Percentiles rank a stretch among this genome's conserved stretches.
These are phyloP conservation scores for Theobroma grandiflorum DNA, from an alignment of 441 rosid genomes.

Conservation along the genomic window DNA sequence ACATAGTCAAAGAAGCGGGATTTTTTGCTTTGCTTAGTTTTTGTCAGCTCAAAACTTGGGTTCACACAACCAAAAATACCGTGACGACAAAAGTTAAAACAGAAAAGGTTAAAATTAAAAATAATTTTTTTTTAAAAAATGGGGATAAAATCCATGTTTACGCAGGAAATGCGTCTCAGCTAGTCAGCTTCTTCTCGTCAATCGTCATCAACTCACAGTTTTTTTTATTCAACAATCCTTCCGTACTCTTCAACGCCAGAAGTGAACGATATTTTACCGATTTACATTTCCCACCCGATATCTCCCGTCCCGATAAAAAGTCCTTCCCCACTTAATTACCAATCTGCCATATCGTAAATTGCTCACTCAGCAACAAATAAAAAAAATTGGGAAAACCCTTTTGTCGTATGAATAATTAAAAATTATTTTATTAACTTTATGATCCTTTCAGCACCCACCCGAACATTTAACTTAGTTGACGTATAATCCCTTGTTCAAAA, in stretches of 20 bases:
- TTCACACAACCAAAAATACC: not conserved
- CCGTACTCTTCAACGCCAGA: not conserved
- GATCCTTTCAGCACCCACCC: conserved; percentile 52
- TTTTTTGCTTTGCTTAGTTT: not conserved
- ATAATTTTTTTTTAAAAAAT: not conserved
- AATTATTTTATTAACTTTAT: conserved; percentile 34
- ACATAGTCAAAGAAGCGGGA: not conserved
- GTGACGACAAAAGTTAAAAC: not conserved
- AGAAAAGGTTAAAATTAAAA: not conserved
- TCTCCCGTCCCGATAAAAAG: conserved; percentile 3
- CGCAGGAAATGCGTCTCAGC: conserved; percentile 27
- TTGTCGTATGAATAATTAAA: not conserved
- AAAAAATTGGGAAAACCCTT: not conserved
- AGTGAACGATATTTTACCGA: conserved; percentile 7
- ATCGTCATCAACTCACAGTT: conserved; percentile 3
- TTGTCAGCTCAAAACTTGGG: not conserved
- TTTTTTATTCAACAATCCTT: conserved; percentile 15
- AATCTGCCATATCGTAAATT: conserved; percentile 34
- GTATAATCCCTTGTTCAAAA: no score
- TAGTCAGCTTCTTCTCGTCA: conserved; percentile 8
- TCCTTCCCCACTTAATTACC: conserved; percentile 32
- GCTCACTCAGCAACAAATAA: not conserved
- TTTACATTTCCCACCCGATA: not conserved
- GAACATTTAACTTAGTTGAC: no score
- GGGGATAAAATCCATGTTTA: not conserved